Percentiles rank a stretch among this genome's conserved stretches.
phyloP scores from a whole-genome alignment of 768 basidiomycete genomes.

The Auricularia heimuer region DNA sequence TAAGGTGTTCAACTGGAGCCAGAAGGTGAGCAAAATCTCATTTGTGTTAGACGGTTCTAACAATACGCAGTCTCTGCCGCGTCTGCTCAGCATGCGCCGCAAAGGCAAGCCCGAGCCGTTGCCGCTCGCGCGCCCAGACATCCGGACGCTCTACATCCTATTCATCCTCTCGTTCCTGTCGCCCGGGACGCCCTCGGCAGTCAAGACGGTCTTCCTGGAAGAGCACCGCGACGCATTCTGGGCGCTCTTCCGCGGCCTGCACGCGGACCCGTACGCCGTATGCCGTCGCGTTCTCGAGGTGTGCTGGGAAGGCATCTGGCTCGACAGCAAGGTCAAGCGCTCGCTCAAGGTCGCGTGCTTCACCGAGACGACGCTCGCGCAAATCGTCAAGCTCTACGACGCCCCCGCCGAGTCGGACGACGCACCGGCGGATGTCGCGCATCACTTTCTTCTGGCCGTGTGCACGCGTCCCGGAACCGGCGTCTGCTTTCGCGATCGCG shows the following conservation, averaged over 20 bases:
- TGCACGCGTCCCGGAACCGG: constrained; percentile 75
- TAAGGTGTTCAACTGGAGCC: constrained; percentile 71
- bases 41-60: too few relatives aligned
- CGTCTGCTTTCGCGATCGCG: constrained; percentile 78
- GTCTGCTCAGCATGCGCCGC: constrained; percentile 60
- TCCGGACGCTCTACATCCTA: constrained; percentile 63
- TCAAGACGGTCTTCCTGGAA: constrained; percentile 60
- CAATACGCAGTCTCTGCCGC: constrained; percentile 44
- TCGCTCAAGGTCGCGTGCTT: constrained; percentile 66
- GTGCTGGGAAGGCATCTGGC: constrained; percentile 71
- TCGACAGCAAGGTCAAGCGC: constrained; percentile 59
- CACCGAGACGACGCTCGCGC: constrained; percentile 50
- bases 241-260: constrained; percentile 64
- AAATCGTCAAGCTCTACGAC: constrained; percentile 71
- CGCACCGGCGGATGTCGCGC: constrained; percentile 63
- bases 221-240: constrained; percentile 56
- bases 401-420: constrained; percentile 29
- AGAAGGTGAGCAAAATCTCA: constrained; percentile 39
- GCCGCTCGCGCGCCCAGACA: constrained; percentile 58
- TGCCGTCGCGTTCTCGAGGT: constrained; percentile 57
- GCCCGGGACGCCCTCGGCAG: constrained; percentile 31
- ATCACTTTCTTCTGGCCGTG: constrained; percentile 80
- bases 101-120: constrained; percentile 37
- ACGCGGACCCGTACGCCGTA: constrained; percentile 54
- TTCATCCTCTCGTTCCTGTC: constrained; percentile 69